Percentiles rank a stretch among this genome's conserved stretches.
Evolutionary conservation across 345 rosid genomes (phyloP).

Genomic region (Orychophragmus violaceus): DNA sequence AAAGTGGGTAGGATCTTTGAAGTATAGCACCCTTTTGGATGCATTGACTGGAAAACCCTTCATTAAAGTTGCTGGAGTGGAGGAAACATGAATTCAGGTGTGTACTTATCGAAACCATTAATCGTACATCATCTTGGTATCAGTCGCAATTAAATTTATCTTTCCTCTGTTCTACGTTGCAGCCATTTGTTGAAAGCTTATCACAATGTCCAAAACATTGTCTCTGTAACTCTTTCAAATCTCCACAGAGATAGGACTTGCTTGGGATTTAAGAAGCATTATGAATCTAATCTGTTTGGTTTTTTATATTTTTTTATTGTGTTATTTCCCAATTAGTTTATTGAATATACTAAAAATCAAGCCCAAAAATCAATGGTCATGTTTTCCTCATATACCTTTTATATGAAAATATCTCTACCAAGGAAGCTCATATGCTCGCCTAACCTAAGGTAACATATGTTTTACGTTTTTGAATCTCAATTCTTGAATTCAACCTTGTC

Average conservation of each 20-base stretch:
- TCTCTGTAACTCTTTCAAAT: too few relatives aligned
- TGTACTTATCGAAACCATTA: not conserved
- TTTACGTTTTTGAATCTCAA: too few relatives aligned
- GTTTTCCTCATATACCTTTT: too few relatives aligned
- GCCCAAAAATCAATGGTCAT: not conserved
- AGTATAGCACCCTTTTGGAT: constrained; percentile 57
- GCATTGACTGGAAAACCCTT: constrained; percentile 92
- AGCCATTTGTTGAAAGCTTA: constrained; percentile 95
- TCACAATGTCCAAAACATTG: constrained; percentile 89
- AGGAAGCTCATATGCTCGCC: constrained; percentile 80
- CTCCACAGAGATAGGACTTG: too few relatives aligned
- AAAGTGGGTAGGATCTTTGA: constrained; percentile 66
- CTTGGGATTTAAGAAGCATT: too few relatives aligned
- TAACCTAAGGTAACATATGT: constrained; percentile 87
- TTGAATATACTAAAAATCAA: not conserved
- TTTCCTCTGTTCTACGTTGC: constrained; percentile 30
- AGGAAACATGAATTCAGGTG: constrained; percentile 68
- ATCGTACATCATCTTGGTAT: not conserved
- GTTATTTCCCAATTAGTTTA: not conserved
- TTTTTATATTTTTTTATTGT: not conserved
- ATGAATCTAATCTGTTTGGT: not conserved
- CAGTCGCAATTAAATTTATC: not conserved
- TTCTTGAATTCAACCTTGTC: too few relatives aligned
- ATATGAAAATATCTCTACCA: constrained; percentile 79
- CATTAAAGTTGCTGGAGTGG: too few relatives aligned